Conservation (phyloP, 2,329 filamentous ascomycete genomes). For the Arthrobotrys megalospora region DNA sequence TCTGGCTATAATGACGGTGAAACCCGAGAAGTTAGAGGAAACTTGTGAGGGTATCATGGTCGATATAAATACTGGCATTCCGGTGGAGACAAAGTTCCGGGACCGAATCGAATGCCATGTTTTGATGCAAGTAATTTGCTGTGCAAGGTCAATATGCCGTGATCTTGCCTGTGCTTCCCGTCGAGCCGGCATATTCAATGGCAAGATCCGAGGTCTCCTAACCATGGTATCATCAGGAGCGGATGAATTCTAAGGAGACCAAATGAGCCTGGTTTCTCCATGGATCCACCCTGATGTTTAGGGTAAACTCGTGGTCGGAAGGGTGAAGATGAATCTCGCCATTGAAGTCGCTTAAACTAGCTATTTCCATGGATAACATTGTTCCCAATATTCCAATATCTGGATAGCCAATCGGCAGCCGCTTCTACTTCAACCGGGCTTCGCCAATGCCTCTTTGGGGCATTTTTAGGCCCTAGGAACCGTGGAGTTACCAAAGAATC, state of each 20-base stretch:
- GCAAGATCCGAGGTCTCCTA: constrained; percentile 19
- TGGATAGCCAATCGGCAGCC: constrained; percentile 41
- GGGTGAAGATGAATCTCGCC: not conserved
- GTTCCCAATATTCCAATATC: constrained; percentile 2
- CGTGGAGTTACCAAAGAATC: constrained; percentile 21
- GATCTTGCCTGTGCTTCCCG: constrained; percentile 28
- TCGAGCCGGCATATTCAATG: constrained; percentile 27
- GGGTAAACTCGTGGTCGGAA: not conserved
- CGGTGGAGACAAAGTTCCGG: not conserved
- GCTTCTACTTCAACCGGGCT: not conserved
- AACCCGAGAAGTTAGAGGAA: constrained; percentile 10
- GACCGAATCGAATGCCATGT: not conserved
- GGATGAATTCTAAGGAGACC: constrained; percentile 18
- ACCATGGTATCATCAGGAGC: constrained; percentile 23
- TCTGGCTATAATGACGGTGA: constrained; percentile 13
- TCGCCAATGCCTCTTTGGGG: not conserved
- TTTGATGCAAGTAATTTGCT: constrained; percentile 21
- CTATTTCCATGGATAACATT: constrained; percentile 32
- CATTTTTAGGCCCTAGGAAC: not conserved
- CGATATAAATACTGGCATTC: constrained; percentile 27
- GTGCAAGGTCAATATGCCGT: constrained; percentile 1
- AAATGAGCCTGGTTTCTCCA: constrained; percentile 38
- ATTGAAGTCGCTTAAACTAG: constrained; percentile 30
- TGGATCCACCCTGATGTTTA: constrained; percentile 8
- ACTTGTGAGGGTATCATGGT: not conserved